Percentiles rank a stretch among this genome's conserved stretches.
Conservation (phyloP, 164 flowering plant genomes). For the Tinospora cordifolia region DNA sequence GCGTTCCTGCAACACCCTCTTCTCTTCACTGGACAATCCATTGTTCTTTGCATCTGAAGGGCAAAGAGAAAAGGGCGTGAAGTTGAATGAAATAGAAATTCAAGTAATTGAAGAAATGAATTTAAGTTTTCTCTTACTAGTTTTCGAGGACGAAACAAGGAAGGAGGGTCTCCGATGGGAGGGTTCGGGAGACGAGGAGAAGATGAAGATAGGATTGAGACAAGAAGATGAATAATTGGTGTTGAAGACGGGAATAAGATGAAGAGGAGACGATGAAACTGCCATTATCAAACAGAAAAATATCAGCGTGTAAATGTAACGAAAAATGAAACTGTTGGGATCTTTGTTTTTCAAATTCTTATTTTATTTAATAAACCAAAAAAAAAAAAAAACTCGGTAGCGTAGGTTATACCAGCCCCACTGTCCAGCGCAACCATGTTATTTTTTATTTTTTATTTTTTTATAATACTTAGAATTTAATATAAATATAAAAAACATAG, state of each 20-base stretch:
- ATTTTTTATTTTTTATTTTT: too few relatives aligned
- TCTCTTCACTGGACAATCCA: conserved; percentile 28
- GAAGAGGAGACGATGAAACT: conserved; percentile 21
- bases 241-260: conserved; percentile 20
- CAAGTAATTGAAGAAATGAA: neutral
- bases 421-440: too few relatives aligned
- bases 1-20: conserved; percentile 39
- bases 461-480: too few relatives aligned
- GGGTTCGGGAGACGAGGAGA: conserved; percentile 14
- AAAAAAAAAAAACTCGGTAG: too few relatives aligned
- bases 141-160: conserved; percentile 29
- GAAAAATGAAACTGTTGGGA: neutral
- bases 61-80: neutral
- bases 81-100: too few relatives aligned
- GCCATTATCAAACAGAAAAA: conserved; percentile 24
- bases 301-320: neutral
- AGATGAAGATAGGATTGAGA: conserved; percentile 12
- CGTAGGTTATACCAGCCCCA: too few relatives aligned
- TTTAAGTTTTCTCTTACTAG: neutral
- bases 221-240: conserved; percentile 17
- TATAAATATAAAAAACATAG: too few relatives aligned
- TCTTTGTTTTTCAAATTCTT: neutral
- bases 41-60: conserved; percentile 26
- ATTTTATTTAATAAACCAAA: too few relatives aligned
- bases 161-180: conserved; percentile 11